Evolutionary conservation across 306 rosid genomes (phyloP).

Genomic region (Begonia masoniana): DNA sequence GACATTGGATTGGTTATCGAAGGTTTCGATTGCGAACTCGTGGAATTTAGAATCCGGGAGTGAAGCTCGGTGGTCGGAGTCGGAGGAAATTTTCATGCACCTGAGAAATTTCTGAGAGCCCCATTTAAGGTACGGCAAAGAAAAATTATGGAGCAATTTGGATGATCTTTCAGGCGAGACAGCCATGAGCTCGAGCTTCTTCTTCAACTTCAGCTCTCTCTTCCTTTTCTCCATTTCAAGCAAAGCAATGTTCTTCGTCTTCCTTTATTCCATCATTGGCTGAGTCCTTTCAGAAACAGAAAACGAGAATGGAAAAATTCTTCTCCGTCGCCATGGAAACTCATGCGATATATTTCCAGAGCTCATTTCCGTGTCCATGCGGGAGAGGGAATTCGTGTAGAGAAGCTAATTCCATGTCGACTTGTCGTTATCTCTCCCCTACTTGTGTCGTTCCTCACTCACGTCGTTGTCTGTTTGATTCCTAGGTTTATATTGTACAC

Average conservation of each 20-base stretch:
- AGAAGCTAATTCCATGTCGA: no score
- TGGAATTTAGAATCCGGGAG: background rate
- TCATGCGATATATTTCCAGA: no score
- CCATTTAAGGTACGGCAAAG: background rate
- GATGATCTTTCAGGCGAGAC: background rate
- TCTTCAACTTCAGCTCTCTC: background rate
- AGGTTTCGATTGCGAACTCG: background rate
- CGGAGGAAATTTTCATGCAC: background rate
- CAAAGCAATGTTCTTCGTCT: background rate
- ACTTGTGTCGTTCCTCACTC: no score
- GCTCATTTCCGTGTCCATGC: no score
- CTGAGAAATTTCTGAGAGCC: background rate
- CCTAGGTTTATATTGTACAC: no score
- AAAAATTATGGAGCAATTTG: background rate
- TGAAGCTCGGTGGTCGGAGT: background rate
- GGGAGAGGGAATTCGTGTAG: no score
- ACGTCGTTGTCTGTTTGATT: no score
- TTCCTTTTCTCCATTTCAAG: background rate
- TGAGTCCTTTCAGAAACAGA: no score
- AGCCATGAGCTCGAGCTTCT: background rate
- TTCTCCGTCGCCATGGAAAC: no score
- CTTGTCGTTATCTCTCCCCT: no score
- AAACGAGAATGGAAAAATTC: no score
- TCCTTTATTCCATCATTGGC: no score
- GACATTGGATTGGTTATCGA: background rate